phyloP scores from a whole-genome alignment of 2,329 filamentous ascomycete species.

The Fusarium sp. region DNA sequence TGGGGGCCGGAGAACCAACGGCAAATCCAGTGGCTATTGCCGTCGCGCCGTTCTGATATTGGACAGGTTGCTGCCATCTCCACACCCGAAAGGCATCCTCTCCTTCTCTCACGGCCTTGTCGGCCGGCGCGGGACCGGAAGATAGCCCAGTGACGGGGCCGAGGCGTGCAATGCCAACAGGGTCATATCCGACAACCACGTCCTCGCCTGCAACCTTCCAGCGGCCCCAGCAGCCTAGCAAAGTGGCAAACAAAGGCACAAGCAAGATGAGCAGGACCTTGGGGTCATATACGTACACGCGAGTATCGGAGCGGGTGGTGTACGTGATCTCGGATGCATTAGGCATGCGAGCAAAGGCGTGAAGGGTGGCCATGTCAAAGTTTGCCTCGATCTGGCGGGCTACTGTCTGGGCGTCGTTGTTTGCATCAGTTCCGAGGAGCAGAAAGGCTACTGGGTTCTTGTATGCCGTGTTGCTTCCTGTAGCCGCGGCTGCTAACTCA shows the following conservation, averaged over 20 bases:
- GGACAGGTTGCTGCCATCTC: background rate
- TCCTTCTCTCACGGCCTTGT: background rate
- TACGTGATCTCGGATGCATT: slow-evolving; percentile 19
- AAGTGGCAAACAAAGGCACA: slow-evolving; percentile 22
- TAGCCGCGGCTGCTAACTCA: background rate
- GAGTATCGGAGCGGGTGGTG: background rate
- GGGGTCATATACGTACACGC: slow-evolving; percentile 23
- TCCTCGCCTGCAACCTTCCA: slow-evolving; percentile 21
- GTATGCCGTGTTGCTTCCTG: slow-evolving; percentile 19
- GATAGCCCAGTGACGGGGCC: slow-evolving; percentile 13
- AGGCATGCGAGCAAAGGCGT: slow-evolving; percentile 23
- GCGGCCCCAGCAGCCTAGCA: slow-evolving; percentile 23
- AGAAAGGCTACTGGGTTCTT: slow-evolving; percentile 4
- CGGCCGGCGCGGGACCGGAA: no score
- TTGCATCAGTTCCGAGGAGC: slow-evolving; percentile 20
- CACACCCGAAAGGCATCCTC: background rate
- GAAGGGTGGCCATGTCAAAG: slow-evolving; percentile 36
- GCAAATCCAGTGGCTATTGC: background rate
- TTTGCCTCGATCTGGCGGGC: slow-evolving; percentile 27
- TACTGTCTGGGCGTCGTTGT: slow-evolving; percentile 20
- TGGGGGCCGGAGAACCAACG: background rate
- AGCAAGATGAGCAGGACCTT: slow-evolving; percentile 25
- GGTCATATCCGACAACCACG: slow-evolving; percentile 17
- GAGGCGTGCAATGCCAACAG: slow-evolving; percentile 14
- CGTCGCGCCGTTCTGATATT: background rate